Conservation (phyloP, 2,329 filamentous ascomycete species). For the Colletotrichum limetticola region DNA sequence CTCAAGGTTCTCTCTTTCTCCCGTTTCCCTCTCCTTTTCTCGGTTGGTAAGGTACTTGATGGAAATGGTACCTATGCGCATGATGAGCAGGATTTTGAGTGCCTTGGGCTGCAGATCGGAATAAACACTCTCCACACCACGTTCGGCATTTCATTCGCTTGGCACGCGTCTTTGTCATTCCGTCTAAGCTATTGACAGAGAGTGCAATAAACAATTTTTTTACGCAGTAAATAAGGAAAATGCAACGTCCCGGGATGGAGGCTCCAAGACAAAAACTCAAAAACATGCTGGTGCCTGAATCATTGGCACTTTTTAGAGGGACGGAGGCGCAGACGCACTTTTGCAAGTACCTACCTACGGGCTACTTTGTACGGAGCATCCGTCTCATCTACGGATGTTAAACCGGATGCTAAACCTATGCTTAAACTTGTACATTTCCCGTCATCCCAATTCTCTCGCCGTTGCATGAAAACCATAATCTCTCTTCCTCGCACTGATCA, state of each 20-base stretch:
- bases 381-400: slow-evolving; percentile 13
- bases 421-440: not conserved
- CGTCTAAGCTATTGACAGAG: not conserved
- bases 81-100: not conserved
- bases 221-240: not conserved
- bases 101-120: slow-evolving; percentile 22
- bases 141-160: slow-evolving; percentile 19
- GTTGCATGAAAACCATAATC: not conserved
- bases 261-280: slow-evolving; percentile 5
- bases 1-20: not conserved
- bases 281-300: not conserved
- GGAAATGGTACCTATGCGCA: too few species aligned
- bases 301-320: not conserved
- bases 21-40: not conserved
- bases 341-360: slow-evolving; percentile 2
- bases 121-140: slow-evolving; percentile 14
- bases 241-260: slow-evolving; percentile 2
- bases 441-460: not conserved
- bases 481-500: not conserved
- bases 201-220: not conserved
- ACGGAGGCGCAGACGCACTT: too few species aligned
- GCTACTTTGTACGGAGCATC: not conserved
- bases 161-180: not conserved
- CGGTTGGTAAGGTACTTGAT: too few species aligned
- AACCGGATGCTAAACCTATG: not conserved